Evolutionary conservation across 1,284 basidiomycete genomes (phyloP), one percentile per base, ranked within the genome.

Genomic region (Trichosporon inkin): DNA sequence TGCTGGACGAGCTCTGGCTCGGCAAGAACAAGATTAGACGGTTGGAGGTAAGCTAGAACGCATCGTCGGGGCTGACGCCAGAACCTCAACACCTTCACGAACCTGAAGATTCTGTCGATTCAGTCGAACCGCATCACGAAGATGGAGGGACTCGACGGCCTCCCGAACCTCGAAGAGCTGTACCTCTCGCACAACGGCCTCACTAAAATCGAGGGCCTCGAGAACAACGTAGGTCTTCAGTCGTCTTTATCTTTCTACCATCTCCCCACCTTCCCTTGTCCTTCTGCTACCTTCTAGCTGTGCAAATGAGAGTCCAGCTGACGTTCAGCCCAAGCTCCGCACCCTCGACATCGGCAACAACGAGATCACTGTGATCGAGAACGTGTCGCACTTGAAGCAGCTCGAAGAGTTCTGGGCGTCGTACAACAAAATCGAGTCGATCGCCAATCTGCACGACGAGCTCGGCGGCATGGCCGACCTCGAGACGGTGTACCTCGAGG

Each of bases 341-440:
- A 94, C 91, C 0, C 80, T 99, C 24, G 95, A 99, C 71, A 78
- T 97, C 14, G 90, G 89, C 20, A 87, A 85, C 67, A 99, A 99
- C 76, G 88, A 87, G 71, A 84, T 99, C 58, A 77, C 84, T 38
- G 82, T 81, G 61, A 82, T 96, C 22, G 91, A 95, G 72, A 89
- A 88, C 58, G 72, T 98, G 14, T 85, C 86, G 0, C 90, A 95
- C 74, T 80, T 98, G 16, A 80, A 68, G 2, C 75, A 82, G 6
- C 79, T 99, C 11, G 89, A 94, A 69, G 96, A 99, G 74, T 85
- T 99, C 69, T 99, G 96, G 96, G 86, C 94, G 63, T 96, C 88
- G 73, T 84, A 90, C 68, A 98, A 98, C 79, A 81, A 87, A 71
- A 89, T 98, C 55, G 78, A 84, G 2, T 83, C 85, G 60, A 78